Base-by-base conservation (phyloP, 1,139 yeast genomes). In the Citeromyces hawaiiensis region DNA sequence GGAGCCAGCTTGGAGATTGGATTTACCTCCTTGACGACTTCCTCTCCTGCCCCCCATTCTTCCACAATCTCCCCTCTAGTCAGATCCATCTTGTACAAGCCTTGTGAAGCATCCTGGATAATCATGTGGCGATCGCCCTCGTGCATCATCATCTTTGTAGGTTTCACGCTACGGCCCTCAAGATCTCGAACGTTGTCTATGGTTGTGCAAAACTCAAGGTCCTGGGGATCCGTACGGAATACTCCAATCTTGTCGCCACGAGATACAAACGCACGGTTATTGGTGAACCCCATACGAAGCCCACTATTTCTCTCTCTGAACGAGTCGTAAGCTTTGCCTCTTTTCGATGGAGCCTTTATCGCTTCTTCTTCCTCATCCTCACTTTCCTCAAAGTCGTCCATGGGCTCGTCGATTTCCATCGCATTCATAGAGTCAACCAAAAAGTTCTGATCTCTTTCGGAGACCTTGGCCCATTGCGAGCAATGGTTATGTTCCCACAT, bases 181-280 rank as follows among this genome's bases (percentile, higher is more conserved):
- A 86, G 83, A 10, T 65, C 56, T n/a, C 69, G 55, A 29, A 86
- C 56, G 46, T 76, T 68, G 37, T 71, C 70, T 44, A 86, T 82
- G 1, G 94, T 72, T 1, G 94, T 76, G 30, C 70, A 63, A 49
- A 71, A 86, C 43, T 75, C 70, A 37, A 86, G 59, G 30, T 59
- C 59, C 39, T 70, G 70, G 21, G 63, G 65, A 25, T 68, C 68
- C 21, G 77, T 72, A 50, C 70, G 76, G 60, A 85, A 85, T 4
- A 87, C 88, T 17, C 96, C 96, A 41, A 87, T 64, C 48, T 73
- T 76, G 54, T 83, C 64, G 7, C 88, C 94, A 47, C 94, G 72
- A 0, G 82, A 77, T 25, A 87, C 91, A 55, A 70, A 87, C 0
- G 94, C 70, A 31, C 93, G 67, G 51, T 83, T 79, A 47, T 76